Base-by-base conservation (phyloP, 106 monocot genomes). In the Dioscorea zingiberensis region DNA sequence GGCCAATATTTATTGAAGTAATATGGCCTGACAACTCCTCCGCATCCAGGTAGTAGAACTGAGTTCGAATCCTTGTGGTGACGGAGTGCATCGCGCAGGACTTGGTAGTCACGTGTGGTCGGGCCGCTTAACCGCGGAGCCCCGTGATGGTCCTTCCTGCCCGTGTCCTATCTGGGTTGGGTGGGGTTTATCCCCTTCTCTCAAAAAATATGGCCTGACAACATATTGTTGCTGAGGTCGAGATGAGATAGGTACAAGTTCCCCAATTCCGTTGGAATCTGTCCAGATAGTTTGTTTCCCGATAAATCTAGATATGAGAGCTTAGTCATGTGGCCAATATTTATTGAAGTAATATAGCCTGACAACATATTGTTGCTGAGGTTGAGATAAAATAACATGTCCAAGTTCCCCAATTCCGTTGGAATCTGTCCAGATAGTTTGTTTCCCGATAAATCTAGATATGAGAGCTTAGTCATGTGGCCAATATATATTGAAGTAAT, bases 381-480 rank as follows among this genome's bases (percentile, higher is more conserved):
- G 18, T 5, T 81, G 86, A 13, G 69, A 69, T 25, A 90, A 55
- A 21, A 30, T 0, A 87, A 54, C 2, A 19, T 4, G 0, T 66
- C 14, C 25, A 82, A 51, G 14, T 53, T 76, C 7, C 81, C 78
- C 17, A 91, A 53, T 65, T 79, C 71, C 0, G 29, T n/a, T 2
- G 81, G 78, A 54, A 87, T 72, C 2, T 6, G 8, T 12, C 87
- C 84, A 14, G 60, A 46, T 27, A 91, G 74, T 12, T 48, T 58
- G 55, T 85, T 85, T 30, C 61, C 66, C 8, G 87, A 87, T 18
- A 91, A 47, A 72, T 87, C 84, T 14, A 91, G 76, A 18, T 0
- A 13, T 8, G 30, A 14, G 11, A 91, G 58, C 29, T 26, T 21
- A 2, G 73, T 23, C 12, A 82, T 22, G 8, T n/a, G 44, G 3